phyloP scores from a whole-genome alignment of 352 stramenopile species.

The Pythium utonaiense region DNA sequence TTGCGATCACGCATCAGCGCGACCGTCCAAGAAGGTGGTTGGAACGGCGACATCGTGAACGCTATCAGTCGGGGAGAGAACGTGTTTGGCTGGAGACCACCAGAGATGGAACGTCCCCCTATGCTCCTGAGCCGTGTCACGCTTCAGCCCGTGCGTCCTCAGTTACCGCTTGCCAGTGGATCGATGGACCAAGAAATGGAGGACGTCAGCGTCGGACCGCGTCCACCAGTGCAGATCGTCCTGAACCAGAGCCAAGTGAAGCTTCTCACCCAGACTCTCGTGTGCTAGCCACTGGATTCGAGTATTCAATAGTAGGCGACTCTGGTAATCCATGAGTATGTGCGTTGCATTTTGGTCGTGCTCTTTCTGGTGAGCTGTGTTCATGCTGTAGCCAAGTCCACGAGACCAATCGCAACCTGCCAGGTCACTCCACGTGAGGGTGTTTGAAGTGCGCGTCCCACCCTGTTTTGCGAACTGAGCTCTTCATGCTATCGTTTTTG shows the following conservation, averaged over 20 bases:
- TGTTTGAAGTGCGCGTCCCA: neutral
- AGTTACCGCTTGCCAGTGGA: neutral
- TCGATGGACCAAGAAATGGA: constrained; percentile 19
- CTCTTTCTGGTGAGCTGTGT: no score
- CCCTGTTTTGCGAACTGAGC: neutral
- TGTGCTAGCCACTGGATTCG: constrained; percentile 5
- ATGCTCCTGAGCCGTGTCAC: constrained; percentile 62
- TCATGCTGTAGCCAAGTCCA: no score
- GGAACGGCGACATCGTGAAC: constrained; percentile 49
- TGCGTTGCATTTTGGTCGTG: no score
- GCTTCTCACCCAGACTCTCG: constrained; percentile 16
- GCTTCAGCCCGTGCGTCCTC: constrained; percentile 15
- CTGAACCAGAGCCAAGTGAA: constrained; percentile 18
- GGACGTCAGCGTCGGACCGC: constrained; percentile 4
- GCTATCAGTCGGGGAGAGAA: constrained; percentile 60
- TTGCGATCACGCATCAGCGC: constrained; percentile 44
- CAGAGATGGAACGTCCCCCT: constrained; percentile 65
- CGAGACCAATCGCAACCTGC: neutral
- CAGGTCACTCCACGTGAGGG: constrained; percentile 4
- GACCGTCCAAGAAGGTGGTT: constrained; percentile 45
- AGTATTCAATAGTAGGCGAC: neutral
- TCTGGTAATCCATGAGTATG: no score
- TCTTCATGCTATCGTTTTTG: neutral
- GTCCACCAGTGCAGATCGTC: constrained; percentile 12
- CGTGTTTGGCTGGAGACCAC: constrained; percentile 72